phyloP scores from a whole-genome alignment of 2,329 filamentous ascomycete species.

The Alternaria postmessia region DNA sequence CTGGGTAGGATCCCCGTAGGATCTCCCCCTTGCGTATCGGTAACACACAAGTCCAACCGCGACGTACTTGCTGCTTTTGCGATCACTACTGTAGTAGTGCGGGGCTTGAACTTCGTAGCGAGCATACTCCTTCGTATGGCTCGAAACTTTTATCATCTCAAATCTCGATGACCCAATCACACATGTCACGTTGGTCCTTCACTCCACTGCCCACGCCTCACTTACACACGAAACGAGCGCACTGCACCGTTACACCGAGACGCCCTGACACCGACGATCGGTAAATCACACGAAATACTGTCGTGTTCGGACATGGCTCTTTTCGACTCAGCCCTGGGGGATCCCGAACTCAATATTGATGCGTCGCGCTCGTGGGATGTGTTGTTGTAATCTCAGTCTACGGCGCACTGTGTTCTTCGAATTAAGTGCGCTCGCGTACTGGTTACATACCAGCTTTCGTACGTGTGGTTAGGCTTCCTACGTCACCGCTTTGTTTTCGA shows the following conservation, averaged over 20 bases:
- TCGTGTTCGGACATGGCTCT: too few relatives aligned
- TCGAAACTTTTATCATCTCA: not conserved
- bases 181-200: not conserved
- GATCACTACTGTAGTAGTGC: not conserved
- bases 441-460: not conserved
- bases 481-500: not conserved
- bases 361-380: not conserved
- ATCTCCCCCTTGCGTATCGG: constrained; percentile 1
- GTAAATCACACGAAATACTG: not conserved
- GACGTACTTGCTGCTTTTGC: not conserved
- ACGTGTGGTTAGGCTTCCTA: not conserved
- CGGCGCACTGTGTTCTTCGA: not conserved
- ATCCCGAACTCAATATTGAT: not conserved
- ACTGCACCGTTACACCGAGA: not conserved
- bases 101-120: constrained; percentile 2
- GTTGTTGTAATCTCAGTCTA: not conserved
- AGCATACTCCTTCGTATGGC: not conserved
- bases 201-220: not conserved
- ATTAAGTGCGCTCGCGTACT: not conserved
- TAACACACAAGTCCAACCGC: not conserved
- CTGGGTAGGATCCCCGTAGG: not conserved
- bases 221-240: not conserved
- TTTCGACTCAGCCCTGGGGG: not conserved
- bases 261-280: not conserved
- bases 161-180: not conserved